These are phyloP conservation scores for Voacanga thouarsii DNA, from an alignment of 257 asterid species.

Conservation along the genomic window DNA sequence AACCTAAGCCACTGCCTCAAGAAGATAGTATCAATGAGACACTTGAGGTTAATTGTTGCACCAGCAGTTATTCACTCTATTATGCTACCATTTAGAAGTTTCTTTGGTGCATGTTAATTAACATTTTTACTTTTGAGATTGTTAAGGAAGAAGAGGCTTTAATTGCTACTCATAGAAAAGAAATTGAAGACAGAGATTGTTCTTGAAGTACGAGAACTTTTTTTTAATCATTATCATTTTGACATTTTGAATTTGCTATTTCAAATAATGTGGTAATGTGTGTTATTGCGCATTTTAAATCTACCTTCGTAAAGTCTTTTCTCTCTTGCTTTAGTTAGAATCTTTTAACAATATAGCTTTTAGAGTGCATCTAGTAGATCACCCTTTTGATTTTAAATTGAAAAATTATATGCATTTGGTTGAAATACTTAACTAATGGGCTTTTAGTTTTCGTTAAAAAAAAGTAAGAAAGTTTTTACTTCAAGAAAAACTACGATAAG, in stretches of 20 bases:
- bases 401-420: not conserved
- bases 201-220: constrained; percentile 62
- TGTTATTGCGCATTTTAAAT: not conserved
- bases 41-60: constrained; percentile 62
- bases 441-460: not conserved
- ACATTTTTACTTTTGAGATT: constrained; percentile 19
- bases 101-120: constrained; percentile 8
- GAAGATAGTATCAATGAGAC: constrained; percentile 79
- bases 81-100: constrained; percentile 1
- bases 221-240: not conserved
- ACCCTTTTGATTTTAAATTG: not conserved
- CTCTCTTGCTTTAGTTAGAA: not conserved
- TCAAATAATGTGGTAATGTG: not conserved
- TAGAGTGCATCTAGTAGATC: not conserved
- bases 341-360: not conserved
- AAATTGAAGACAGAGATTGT: constrained; percentile 97
- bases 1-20: constrained; percentile 45
- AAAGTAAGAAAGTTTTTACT: not conserved
- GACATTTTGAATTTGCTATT: not conserved
- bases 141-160: constrained; percentile 91
- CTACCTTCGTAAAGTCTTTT: not conserved
- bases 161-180: constrained; percentile 86
- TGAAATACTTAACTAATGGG: not conserved
- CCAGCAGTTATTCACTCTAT: not conserved
- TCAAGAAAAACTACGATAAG: not conserved